phyloP scores from a whole-genome alignment of 2,329 filamentous ascomycete species.

The Laburnicola sp. region DNA sequence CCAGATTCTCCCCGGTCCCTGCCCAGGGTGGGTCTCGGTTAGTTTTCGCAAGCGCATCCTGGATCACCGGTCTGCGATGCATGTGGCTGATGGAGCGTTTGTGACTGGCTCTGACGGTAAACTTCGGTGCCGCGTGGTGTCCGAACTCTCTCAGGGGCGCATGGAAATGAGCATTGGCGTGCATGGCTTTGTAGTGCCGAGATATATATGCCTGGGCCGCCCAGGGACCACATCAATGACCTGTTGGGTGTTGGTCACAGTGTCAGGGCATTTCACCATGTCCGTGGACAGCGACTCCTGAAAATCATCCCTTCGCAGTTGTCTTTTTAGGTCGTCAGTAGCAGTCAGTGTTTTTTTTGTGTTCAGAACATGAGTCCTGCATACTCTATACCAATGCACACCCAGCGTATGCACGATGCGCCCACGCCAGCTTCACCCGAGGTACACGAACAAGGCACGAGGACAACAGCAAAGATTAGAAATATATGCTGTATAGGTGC shows the following conservation, averaged over 20 bases:
- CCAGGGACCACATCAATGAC: not conserved
- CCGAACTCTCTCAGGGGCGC: not conserved
- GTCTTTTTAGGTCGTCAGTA: too few relatives aligned
- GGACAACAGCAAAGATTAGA: not conserved
- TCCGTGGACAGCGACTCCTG: too few relatives aligned
- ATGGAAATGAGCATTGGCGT: not conserved
- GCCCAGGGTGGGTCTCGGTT: not conserved
- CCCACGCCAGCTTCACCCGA: not conserved
- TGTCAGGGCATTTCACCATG: not conserved
- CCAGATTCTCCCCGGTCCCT: not conserved
- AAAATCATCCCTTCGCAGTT: too few relatives aligned
- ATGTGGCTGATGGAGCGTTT: conserved; percentile 1
- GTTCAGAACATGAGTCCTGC: not conserved
- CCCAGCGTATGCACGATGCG: not conserved
- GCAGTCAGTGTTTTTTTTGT: too few relatives aligned
- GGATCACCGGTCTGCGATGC: not conserved
- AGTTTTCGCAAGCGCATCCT: too few relatives aligned
- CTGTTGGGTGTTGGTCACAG: not conserved
- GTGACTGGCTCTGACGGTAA: not conserved
- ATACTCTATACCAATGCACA: not conserved
- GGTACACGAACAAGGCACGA: not conserved
- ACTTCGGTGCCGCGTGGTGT: not conserved
- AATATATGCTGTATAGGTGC: conserved; percentile 4
- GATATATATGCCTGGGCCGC: not conserved
- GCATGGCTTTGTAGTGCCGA: not conserved